phyloP scores from a whole-genome alignment of 1,284 basidiomycete genomes.

The Ceratobasidium sp. region DNA sequence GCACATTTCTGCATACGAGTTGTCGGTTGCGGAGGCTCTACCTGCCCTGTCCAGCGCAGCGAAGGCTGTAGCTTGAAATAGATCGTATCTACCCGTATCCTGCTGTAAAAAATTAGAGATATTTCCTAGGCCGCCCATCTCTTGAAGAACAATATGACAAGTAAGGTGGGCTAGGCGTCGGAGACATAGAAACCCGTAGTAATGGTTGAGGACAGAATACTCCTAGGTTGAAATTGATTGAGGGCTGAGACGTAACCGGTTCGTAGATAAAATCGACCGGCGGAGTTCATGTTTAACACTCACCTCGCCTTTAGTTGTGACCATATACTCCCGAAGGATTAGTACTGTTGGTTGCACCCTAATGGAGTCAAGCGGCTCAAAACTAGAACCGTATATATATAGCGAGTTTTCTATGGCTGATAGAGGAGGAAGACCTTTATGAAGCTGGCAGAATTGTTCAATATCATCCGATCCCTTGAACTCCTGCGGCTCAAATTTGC shows the following conservation, averaged over 20 bases:
- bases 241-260: too few species aligned
- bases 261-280: too few species aligned
- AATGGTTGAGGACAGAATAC: not conserved
- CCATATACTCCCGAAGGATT: not conserved
- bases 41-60: constrained; percentile 5
- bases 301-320: not conserved
- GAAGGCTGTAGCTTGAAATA: not conserved
- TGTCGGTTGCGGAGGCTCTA: not conserved
- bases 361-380: too few species aligned
- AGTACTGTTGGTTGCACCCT: too few species aligned
- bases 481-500: not conserved
- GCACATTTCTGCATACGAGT: not conserved
- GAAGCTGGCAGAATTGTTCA: not conserved
- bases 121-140: not conserved
- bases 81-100: not conserved
- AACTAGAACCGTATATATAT: not conserved
- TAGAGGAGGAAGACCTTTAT: not conserved
- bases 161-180: not conserved
- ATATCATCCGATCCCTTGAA: not conserved
- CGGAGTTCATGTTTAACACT: too few species aligned
- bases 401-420: not conserved
- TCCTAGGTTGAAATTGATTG: too few species aligned
- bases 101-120: not conserved
- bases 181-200: constrained; percentile 11
- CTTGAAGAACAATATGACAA: not conserved